A percentile compares a stretch with the other conserved stretches of the same genome.
Conservation (phyloP, 495 filamentous ascomycete genomes). For the Aspergillus sparsus region DNA sequence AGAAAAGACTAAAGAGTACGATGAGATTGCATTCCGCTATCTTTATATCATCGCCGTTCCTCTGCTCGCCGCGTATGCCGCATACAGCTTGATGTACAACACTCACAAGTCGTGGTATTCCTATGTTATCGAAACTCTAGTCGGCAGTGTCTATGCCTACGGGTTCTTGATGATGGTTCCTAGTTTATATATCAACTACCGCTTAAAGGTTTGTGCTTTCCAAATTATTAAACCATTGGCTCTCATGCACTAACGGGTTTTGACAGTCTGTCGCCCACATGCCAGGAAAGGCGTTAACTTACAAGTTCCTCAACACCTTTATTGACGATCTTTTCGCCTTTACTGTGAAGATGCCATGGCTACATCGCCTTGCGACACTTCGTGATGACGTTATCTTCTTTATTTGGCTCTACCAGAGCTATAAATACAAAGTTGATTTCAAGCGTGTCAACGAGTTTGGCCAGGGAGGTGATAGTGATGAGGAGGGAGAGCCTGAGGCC, state of each 20-base stretch:
- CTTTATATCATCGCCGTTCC: slow-evolving; percentile 91
- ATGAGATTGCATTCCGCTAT: slow-evolving; percentile 95
- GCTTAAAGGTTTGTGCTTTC: slow-evolving; percentile 64
- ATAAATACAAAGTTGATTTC: slow-evolving; percentile 89
- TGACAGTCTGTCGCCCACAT: slow-evolving; percentile 85
- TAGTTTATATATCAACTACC: slow-evolving; percentile 96
- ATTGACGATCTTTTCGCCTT: slow-evolving; percentile 93
- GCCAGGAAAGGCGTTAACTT: slow-evolving; percentile 93
- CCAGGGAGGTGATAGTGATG: slow-evolving; percentile 88
- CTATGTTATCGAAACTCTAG: slow-evolving; percentile 86
- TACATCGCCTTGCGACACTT: slow-evolving; percentile 92
- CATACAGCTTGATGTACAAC: slow-evolving; percentile 88
- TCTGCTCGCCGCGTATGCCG: slow-evolving; percentile 82
- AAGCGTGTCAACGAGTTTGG: slow-evolving; percentile 96
- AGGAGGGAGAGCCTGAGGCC: slow-evolving; percentile 55
- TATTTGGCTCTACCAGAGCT: slow-evolving; percentile 94
- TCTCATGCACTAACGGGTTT: slow-evolving; percentile 23
- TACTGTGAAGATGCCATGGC: slow-evolving; percentile 97
- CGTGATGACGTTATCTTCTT: slow-evolving; percentile 98
- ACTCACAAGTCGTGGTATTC: slow-evolving; percentile 98
- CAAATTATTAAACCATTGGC: neutral
- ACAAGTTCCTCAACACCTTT: slow-evolving; percentile 88
- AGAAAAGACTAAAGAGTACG: slow-evolving; percentile 97
- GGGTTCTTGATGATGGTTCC: slow-evolving; percentile 99
- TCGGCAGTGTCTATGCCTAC: slow-evolving; percentile 96